These are phyloP conservation scores for Voacanga thouarsii DNA, from an alignment of 257 asterid genomes.

Conservation along the genomic window DNA sequence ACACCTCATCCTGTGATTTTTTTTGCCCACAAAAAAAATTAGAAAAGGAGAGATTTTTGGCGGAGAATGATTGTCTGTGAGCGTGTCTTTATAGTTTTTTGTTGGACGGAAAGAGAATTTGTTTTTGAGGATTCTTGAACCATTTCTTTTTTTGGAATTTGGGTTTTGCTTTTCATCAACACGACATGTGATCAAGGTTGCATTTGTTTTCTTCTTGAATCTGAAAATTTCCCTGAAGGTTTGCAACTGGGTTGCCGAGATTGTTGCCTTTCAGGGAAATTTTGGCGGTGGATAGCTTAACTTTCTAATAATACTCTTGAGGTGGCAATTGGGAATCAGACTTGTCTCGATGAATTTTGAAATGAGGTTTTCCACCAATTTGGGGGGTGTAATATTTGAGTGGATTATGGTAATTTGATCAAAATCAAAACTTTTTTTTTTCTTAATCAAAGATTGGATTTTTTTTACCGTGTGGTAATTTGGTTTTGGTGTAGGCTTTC, in stretches of 20 bases:
- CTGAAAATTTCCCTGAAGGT: conserved; percentile 33
- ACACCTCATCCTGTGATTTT: conserved; percentile 33
- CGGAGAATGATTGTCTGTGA: conserved; percentile 37
- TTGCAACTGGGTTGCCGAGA: conserved; percentile 25
- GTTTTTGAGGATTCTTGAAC: not conserved
- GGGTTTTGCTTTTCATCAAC: conserved; percentile 3
- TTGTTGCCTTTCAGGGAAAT: conserved; percentile 39
- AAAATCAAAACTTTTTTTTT: not conserved
- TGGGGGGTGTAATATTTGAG: not conserved
- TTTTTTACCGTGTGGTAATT: conserved; percentile 15
- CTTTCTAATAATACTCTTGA: conserved; percentile 3
- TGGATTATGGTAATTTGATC: not conserved
- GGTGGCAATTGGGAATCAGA: conserved; percentile 4
- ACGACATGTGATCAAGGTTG: conserved; percentile 17
- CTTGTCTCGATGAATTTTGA: not conserved
- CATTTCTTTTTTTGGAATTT: not conserved
- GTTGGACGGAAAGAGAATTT: conserved; percentile 20
- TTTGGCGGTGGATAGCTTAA: conserved; percentile 20
- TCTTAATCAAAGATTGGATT: conserved; percentile 18
- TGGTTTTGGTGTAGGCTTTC: not conserved
- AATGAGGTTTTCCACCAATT: not conserved
- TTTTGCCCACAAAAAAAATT: conserved; percentile 8
- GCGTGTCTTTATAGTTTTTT: conserved; percentile 23
- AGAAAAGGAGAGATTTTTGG: conserved; percentile 23
- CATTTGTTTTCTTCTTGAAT: not conserved